Conservation (phyloP, 768 basidiomycete species). For the Floccularia luteovirens region DNA sequence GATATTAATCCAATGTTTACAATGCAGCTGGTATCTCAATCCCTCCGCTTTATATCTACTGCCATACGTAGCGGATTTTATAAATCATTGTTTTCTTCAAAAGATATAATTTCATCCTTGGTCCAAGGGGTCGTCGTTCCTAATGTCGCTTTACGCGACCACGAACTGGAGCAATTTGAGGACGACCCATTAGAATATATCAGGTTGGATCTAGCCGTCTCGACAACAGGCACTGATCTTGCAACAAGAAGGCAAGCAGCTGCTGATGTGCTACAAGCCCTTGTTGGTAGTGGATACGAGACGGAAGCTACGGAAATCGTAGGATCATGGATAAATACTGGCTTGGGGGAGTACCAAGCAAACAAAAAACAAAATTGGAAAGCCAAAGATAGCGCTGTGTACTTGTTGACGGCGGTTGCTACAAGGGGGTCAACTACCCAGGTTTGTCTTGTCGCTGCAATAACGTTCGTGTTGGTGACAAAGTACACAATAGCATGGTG, state of each 20-base stretch:
- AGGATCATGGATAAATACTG: constrained; percentile 73
- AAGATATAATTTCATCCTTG: constrained; percentile 75
- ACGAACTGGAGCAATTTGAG: constrained; percentile 93
- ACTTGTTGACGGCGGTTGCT: constrained; percentile 89
- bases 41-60: constrained; percentile 85
- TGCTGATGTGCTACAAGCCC: constrained; percentile 89
- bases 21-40: constrained; percentile 77
- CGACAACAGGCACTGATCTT: constrained; percentile 55
- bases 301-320: constrained; percentile 83
- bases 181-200: constrained; percentile 96
- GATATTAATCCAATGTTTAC: constrained; percentile 1
- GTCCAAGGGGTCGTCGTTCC: constrained; percentile 89
- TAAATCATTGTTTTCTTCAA: constrained; percentile 69
- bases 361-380: constrained; percentile 71
- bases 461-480: constrained; percentile 2
- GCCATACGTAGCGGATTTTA: constrained; percentile 87
- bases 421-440: constrained; percentile 81
- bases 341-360: constrained; percentile 59
- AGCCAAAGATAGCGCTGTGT: constrained; percentile 90
- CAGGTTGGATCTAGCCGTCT: constrained; percentile 72
- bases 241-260: constrained; percentile 90
- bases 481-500: constrained; percentile 58
- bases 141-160: constrained; percentile 82
- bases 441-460: constrained; percentile 31
- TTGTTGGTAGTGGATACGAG: constrained; percentile 78